Base-by-base conservation (phyloP, 73 alveolate species). In the Symbiodinium pilosum region DNA sequence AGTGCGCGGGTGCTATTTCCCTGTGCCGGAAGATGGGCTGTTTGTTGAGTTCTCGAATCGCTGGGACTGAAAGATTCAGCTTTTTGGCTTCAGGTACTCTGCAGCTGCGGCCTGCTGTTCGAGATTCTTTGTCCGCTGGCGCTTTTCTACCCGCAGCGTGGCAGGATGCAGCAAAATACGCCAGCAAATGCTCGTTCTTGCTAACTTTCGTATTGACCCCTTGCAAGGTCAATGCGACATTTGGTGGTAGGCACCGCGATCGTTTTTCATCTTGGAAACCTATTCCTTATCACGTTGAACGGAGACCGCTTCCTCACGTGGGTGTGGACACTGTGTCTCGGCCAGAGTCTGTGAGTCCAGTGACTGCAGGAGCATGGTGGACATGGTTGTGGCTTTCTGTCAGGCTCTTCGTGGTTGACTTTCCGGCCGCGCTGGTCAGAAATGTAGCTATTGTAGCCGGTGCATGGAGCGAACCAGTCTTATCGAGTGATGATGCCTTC, bases 281-380 rank as follows among this genome's bases (percentile, higher is more conserved):
- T 73, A 43, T 73, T n/a, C 85, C 43, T 73, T 28, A 73, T 73
- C 44, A 32, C 85, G 18, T 30, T 73, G 26, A 73, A 73, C 51
- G 85, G 85, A n/a, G 85, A 73, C 85, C 85, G 85, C 44, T 73
- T 73, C 85, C 85, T 73, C 18, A 34, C 85, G 14, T 73, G 85
- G 85, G 43, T 73, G 26, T 73, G 85, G 85, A 73, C 34, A 24
- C 44, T 73, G 85, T 30, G 14, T 26, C 85, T 43, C 44, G 85
- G 85, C 44, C 16, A 30, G 43, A 9, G 30, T 73, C 26, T 73
- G 34, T 34, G 85, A 34, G 44, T n/a, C 8, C 8, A 8, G 34
- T 20, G 30, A 6, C 34, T 4, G 34, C 34, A 20, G 34, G 77
- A 30, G 41, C 39, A 24, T 64, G 81, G 30, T 3, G 41, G 30